A percentile compares a stretch with the other conserved stretches of the same genome.
Conservation (phyloP, 2,329 filamentous ascomycete species). For the Pseudocercospora crystallina region DNA sequence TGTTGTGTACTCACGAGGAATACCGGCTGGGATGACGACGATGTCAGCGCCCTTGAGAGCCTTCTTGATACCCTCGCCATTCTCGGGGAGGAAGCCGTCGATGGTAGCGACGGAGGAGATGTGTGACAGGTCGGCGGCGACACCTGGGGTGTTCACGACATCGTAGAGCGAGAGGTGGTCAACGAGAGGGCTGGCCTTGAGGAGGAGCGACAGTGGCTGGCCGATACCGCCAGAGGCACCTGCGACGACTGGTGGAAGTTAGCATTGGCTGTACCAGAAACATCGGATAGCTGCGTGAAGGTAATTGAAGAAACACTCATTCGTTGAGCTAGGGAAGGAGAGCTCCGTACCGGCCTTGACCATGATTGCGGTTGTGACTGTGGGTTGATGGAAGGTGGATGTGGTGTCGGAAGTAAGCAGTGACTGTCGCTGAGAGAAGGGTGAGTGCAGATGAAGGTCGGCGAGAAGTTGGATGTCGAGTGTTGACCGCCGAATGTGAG, state of each 20-base stretch:
- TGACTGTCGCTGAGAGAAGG: neutral
- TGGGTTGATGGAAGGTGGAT: constrained; percentile 1
- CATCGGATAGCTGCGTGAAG: constrained; percentile 4
- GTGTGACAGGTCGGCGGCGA: constrained; percentile 93
- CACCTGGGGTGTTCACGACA: constrained; percentile 98
- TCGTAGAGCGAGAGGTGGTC: constrained; percentile 96
- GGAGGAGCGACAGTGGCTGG: constrained; percentile 94
- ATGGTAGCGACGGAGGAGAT: constrained; percentile 90
- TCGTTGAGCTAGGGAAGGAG: constrained; percentile 11
- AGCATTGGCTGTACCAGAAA: neutral
- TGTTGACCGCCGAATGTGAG: too few species aligned
- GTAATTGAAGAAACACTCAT: constrained; percentile 3
- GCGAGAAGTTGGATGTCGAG: too few species aligned
- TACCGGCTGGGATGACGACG: constrained; percentile 94
- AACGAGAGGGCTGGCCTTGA: constrained; percentile 85
- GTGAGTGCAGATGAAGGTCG: too few species aligned
- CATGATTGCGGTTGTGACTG: constrained; percentile 25
- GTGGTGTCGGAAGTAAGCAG: constrained; percentile 6
- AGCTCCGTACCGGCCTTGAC: constrained; percentile 29
- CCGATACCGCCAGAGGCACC: constrained; percentile 98
- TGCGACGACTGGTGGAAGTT: constrained; percentile 64
- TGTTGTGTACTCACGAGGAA: constrained; percentile 68
- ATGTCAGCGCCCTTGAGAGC: constrained; percentile 93
- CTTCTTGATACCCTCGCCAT: constrained; percentile 72
- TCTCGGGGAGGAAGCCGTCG: constrained; percentile 81